Base-by-base conservation (phyloP, 805 yeast genomes). In the Nakazawaea ambrosiae region DNA sequence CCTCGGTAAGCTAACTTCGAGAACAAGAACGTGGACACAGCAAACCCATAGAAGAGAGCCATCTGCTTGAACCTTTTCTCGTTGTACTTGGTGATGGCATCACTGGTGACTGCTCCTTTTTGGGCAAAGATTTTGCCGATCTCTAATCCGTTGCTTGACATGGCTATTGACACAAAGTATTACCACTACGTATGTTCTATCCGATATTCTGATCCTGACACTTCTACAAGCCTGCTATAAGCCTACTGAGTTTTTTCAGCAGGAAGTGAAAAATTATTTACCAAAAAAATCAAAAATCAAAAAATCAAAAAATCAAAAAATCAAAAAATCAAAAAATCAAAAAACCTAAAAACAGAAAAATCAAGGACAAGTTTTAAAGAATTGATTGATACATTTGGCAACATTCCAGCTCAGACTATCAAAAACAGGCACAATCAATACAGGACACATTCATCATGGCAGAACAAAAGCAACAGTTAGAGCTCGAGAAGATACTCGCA, bases 1-100 rank as follows among this genome's bases (percentile, higher is more conserved):
- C 92, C 82, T 50, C 83, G 70, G 55, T 78, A 78, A 14, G 94
- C 89, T 33, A 82, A 55, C 47, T 90, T 66, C 9, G 92, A 76
- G 10, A 87, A 78, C 37, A 78, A 58, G 31, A 88, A 69, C 0
- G 95, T 80, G 19, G 78, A 65, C 1, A 81, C 72, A 0, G 95
- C 82, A 12, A 88, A 77, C 2, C 81, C 79, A 45, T 81, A 70
- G 54, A 87, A 86, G 17, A 74, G 57, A 23, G 80, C 62, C 80
- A 82, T 79, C 57, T 86, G 95, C 30, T 62, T 65, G 54, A 78
- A 78, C 45, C 89, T 66, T 46, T 92, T 70, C 38, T 65, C 57
- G 41, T 73, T 73, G 48, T 80, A 81, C 33, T 72, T 73, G 15
- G 65, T 44, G n/a, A 61, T 60, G 1, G 51, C 61, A 24, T 55